phyloP scores from a whole-genome alignment of 73 alveolate genomes.

The Paramecium sexaurelia region DNA sequence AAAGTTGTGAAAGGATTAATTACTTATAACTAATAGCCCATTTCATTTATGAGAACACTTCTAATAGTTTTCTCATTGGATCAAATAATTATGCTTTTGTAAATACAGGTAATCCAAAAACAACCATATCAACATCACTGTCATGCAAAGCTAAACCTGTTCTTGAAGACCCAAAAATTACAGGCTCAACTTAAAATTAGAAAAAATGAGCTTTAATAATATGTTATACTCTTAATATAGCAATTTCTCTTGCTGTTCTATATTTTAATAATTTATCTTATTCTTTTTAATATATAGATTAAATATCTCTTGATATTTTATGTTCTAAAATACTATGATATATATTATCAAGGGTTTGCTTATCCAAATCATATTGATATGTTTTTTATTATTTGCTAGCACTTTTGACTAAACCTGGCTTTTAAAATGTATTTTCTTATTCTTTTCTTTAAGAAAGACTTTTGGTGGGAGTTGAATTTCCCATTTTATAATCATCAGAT shows the following conservation, averaged over 20 bases:
- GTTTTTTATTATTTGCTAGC: not conserved
- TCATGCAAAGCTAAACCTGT: constrained; percentile 41
- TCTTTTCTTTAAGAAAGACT: not conserved
- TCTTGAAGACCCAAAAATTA: constrained; percentile 8
- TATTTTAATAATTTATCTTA: not conserved
- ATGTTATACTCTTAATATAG: not conserved
- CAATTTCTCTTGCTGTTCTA: constrained; percentile 41
- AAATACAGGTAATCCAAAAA: not conserved
- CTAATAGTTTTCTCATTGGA: constrained; percentile 23
- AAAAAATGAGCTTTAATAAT: not conserved
- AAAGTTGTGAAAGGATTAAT: not conserved
- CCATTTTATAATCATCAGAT: not conserved
- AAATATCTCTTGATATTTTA: not conserved
- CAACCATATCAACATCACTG: constrained; percentile 54
- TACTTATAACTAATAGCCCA: constrained; percentile 37
- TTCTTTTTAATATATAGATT: constrained; percentile 1
- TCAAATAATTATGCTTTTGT: constrained; percentile 23
- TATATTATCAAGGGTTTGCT: not conserved
- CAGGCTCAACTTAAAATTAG: not conserved
- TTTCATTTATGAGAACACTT: not conserved
- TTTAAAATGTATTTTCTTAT: not conserved
- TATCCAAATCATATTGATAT: constrained; percentile 21
- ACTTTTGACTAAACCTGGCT: not conserved
- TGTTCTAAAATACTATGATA: not conserved
- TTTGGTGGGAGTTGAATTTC: not conserved